Conservation (phyloP, 2,329 filamentous ascomycete species). For the Bipolaris gigantea region DNA sequence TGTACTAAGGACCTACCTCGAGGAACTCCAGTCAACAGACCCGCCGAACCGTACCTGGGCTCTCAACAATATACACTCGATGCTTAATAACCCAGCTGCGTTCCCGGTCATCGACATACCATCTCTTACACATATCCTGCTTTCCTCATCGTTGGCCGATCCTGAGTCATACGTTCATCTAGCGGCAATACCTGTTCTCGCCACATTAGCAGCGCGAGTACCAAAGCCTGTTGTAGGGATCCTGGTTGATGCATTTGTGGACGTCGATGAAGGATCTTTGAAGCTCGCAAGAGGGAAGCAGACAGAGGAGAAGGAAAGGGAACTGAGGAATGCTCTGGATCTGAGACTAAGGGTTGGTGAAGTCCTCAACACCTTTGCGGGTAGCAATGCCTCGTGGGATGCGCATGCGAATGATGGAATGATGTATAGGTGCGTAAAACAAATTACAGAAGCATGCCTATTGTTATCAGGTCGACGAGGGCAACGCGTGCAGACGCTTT, state of each 20-base stretch:
- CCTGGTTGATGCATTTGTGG: slow-evolving; percentile 68
- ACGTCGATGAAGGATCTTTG: slow-evolving; percentile 55
- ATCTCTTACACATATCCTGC: slow-evolving; percentile 63
- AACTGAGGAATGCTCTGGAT: slow-evolving; percentile 55
- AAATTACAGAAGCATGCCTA: slow-evolving; percentile 61
- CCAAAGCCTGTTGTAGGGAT: slow-evolving; percentile 64
- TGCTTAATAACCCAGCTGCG: slow-evolving; percentile 58
- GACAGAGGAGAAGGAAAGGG: slow-evolving; percentile 28
- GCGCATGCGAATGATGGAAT: not conserved
- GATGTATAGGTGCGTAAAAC: slow-evolving; percentile 17
- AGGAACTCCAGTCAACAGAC: slow-evolving; percentile 38
- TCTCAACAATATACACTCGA: slow-evolving; percentile 36
- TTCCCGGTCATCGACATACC: slow-evolving; percentile 66
- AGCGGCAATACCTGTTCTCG: slow-evolving; percentile 67
- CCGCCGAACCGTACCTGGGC: slow-evolving; percentile 45
- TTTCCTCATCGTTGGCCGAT: slow-evolving; percentile 66
- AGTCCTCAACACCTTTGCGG: slow-evolving; percentile 33
- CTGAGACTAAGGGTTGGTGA: slow-evolving; percentile 70
- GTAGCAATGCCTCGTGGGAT: slow-evolving; percentile 25
- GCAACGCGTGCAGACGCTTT: slow-evolving; percentile 61
- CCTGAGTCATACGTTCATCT: slow-evolving; percentile 72
- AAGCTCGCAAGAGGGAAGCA: slow-evolving; percentile 16
- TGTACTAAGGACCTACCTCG: slow-evolving; percentile 25
- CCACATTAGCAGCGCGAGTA: slow-evolving; percentile 63
- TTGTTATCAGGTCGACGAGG: slow-evolving; percentile 66